Conservation (phyloP, 345 rosid species). For the Linum usitatissimum region DNA sequence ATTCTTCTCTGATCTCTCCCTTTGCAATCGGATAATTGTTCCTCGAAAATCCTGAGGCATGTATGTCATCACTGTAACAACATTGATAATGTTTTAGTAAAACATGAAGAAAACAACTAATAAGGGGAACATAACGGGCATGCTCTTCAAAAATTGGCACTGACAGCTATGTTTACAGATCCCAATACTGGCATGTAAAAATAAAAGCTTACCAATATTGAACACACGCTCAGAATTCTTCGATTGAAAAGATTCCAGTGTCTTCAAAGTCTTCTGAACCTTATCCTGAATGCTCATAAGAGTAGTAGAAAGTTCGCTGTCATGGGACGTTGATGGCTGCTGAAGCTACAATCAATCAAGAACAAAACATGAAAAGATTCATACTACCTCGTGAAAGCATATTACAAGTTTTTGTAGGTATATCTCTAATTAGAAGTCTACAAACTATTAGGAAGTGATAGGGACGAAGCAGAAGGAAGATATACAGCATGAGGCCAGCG, state of each 20-base stretch:
- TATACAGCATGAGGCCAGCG: conserved; percentile 58
- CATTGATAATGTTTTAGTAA: conserved; percentile 3
- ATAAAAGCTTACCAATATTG: conserved; percentile 49
- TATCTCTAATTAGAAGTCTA: not conserved
- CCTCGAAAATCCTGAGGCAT: conserved; percentile 99
- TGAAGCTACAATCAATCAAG: conserved; percentile 40
- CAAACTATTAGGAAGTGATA: not conserved
- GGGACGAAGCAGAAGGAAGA: not conserved
- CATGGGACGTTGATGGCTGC: conserved; percentile 44
- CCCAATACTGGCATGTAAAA: not conserved
- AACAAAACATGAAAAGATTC: not conserved
- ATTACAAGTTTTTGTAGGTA: not conserved
- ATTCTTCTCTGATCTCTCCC: conserved; percentile 94
- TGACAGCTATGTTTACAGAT: not conserved
- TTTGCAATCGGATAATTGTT: conserved; percentile 70
- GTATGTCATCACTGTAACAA: conserved; percentile 85
- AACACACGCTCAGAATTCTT: conserved; percentile 74
- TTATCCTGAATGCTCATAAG: conserved; percentile 28
- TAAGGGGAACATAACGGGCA: too few relatives aligned
- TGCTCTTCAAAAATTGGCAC: too few relatives aligned
- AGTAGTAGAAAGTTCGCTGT: conserved; percentile 32
- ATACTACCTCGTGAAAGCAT: not conserved
- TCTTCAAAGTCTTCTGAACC: conserved; percentile 32
- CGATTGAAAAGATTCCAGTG: conserved; percentile 59
- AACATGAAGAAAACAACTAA: not conserved